phyloP scores from a whole-genome alignment of 2,329 filamentous ascomycete genomes.

The Pseudogymnoascus sp. region DNA sequence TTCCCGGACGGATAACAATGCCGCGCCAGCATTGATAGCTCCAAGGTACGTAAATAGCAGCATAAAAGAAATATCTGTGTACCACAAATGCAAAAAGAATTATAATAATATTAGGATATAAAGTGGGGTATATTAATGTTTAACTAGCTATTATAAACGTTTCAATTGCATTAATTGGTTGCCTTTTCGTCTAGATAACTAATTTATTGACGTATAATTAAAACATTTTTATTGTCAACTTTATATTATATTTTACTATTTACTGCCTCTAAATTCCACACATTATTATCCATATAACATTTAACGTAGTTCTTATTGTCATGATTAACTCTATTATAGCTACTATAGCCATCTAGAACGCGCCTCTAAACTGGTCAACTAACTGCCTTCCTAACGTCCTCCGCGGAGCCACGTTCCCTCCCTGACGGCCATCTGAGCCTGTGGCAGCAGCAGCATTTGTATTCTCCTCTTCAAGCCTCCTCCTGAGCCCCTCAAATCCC shows the following conservation, averaged over 20 bases:
- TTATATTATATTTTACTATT: background rate
- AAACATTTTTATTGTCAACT: background rate
- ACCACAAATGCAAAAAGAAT: background rate
- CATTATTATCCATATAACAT: background rate
- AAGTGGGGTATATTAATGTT: background rate
- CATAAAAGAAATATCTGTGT: background rate
- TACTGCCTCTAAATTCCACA: background rate
- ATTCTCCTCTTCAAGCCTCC: slow-evolving; percentile 52
- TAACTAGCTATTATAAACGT: background rate
- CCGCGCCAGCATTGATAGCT: background rate
- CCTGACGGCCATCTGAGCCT: slow-evolving; percentile 36
- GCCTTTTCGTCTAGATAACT: background rate
- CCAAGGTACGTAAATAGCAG: slow-evolving; percentile 1
- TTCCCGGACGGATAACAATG: background rate
- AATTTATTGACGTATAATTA: background rate
- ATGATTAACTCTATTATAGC: background rate
- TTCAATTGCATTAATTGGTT: background rate
- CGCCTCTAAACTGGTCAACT: slow-evolving; percentile 49
- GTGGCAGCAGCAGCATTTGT: slow-evolving; percentile 31
- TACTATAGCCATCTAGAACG: slow-evolving; percentile 26
- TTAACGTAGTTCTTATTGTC: background rate
- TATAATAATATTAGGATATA: background rate
- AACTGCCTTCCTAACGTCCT: slow-evolving; percentile 54
- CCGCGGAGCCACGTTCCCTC: slow-evolving; percentile 41
- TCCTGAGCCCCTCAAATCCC: slow-evolving; percentile 54